Evolutionary conservation across 2,329 filamentous ascomycete genomes (phyloP).

Genomic region (Pseudophaeomoniella oleicola): DNA sequence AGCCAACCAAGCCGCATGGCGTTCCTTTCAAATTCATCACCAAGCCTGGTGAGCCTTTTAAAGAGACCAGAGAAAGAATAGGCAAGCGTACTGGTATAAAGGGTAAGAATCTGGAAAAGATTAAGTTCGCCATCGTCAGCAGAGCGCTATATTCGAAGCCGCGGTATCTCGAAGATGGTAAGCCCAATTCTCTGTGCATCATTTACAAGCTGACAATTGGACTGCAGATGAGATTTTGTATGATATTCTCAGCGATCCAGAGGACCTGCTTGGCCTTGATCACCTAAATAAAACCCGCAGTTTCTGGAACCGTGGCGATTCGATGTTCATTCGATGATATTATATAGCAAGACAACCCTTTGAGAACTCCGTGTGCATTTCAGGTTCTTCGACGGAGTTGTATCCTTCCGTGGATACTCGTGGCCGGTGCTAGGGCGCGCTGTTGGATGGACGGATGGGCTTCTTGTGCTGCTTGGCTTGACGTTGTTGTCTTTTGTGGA

Average conservation of each 20-base stretch:
- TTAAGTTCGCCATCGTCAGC: slow-evolving; percentile 79
- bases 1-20: slow-evolving; percentile 69
- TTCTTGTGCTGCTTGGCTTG: too few species aligned
- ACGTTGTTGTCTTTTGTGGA: too few species aligned
- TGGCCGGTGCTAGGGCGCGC: too few species aligned
- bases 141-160: slow-evolving; percentile 60
- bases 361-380: too few species aligned
- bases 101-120: slow-evolving; percentile 96
- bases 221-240: slow-evolving; percentile 29
- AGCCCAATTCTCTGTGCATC: slow-evolving; percentile 24
- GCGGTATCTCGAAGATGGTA: slow-evolving; percentile 76
- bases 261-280: slow-evolving; percentile 58
- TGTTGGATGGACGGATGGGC: too few species aligned
- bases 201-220: not conserved
- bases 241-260: slow-evolving; percentile 57
- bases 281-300: slow-evolving; percentile 47
- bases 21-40: slow-evolving; percentile 84
- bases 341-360: too few species aligned
- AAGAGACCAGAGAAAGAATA: slow-evolving; percentile 84
- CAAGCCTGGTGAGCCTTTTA: slow-evolving; percentile 71
- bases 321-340: slow-evolving; percentile 49
- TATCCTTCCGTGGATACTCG: too few species aligned
- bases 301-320: slow-evolving; percentile 46
- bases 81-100: slow-evolving; percentile 88
- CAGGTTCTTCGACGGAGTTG: too few species aligned